A percentile compares a stretch with the other conserved stretches of the same genome.
phyloP scores from a whole-genome alignment of 169 alveolate species.

The Amoebophrya sp. region DNA sequence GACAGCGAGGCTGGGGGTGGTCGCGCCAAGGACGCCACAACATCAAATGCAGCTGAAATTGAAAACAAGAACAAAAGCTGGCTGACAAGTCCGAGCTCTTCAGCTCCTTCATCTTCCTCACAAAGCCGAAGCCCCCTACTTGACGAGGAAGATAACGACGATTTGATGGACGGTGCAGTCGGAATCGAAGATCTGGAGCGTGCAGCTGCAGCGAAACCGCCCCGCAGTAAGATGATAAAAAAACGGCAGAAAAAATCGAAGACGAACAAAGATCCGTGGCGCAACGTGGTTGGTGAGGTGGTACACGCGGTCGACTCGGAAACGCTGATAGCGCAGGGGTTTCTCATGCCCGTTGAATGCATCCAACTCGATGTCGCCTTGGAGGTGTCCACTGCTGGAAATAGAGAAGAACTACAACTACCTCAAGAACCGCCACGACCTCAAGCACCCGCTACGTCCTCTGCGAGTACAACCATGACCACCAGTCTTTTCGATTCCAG shows the following conservation, averaged over 20 bases:
- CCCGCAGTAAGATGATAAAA: no score
- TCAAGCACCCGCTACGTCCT: no score
- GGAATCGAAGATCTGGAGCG: background rate
- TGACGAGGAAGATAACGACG: background rate
- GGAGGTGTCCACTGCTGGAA: background rate
- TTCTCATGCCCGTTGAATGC: background rate
- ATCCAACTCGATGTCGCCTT: background rate
- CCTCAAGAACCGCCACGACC: no score
- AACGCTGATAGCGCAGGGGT: background rate
- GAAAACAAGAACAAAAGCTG: background rate
- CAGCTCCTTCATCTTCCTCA: no score
- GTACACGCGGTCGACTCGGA: background rate
- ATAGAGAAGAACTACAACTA: no score
- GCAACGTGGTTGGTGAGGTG: background rate
- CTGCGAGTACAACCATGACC: no score
- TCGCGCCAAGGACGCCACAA: background rate
- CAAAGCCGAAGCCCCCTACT: no score
- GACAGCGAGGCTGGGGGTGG: background rate
- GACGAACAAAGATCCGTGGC: background rate
- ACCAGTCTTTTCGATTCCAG: no score
- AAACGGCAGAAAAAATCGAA: no score
- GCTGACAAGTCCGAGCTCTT: background rate
- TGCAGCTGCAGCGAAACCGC: no score
- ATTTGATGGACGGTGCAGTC: background rate
- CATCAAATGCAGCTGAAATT: background rate